These are phyloP conservation scores for Cladosporium sp. DNA, from an alignment of 2,329 filamentous ascomycete species.

Conservation along the genomic window DNA sequence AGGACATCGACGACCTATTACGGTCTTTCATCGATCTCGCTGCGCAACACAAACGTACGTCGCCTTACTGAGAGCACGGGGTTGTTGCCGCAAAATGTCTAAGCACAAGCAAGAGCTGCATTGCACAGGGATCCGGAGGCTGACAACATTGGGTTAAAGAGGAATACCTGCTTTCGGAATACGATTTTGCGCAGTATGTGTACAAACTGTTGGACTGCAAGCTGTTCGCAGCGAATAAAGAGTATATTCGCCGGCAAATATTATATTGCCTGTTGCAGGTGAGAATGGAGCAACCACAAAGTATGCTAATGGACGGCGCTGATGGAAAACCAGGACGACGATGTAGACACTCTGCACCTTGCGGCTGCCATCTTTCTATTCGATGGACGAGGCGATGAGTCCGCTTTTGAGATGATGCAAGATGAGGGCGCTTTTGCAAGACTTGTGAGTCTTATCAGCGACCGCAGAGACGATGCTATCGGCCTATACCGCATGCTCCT, in stretches of 20 bases:
- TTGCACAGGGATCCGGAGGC: background rate
- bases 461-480: constrained; percentile 62
- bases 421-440: constrained; percentile 79
- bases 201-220: constrained; percentile 73
- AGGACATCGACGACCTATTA: constrained; percentile 78
- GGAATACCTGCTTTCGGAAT: constrained; percentile 71
- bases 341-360: constrained; percentile 74
- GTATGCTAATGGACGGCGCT: constrained; percentile 1
- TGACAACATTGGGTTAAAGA: constrained; percentile 44
- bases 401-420: constrained; percentile 83
- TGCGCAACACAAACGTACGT: constrained; percentile 65
- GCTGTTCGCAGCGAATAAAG: constrained; percentile 71
- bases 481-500: constrained; percentile 77
- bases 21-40: constrained; percentile 81
- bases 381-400: constrained; percentile 77
- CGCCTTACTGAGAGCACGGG: background rate
- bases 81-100: background rate
- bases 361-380: constrained; percentile 82
- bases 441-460: constrained; percentile 77
- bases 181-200: constrained; percentile 78
- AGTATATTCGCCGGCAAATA: constrained; percentile 90
- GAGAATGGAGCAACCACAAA: constrained; percentile 21
- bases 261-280: constrained; percentile 81
- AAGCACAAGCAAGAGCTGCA: background rate
- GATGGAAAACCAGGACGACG: constrained; percentile 68